phyloP scores from a whole-genome alignment of 306 rosid species.

The Cicer bijugum region DNA sequence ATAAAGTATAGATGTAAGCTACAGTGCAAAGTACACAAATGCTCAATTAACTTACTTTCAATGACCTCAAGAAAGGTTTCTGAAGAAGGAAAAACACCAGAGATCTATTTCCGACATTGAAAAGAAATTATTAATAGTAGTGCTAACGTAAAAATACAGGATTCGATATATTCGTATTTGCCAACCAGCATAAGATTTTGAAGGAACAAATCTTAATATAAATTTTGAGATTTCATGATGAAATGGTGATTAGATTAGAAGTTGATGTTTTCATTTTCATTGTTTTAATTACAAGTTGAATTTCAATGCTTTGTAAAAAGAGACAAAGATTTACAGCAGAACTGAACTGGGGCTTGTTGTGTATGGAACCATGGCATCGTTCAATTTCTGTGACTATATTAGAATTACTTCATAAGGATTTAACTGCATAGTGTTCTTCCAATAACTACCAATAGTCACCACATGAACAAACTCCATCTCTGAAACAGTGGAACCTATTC shows the following conservation, averaged over 20 bases:
- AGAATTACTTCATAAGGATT: conserved; percentile 11
- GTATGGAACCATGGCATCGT: conserved; percentile 7
- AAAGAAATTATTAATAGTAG: too few relatives aligned
- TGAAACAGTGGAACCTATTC: conserved; percentile 88
- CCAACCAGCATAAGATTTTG: too few relatives aligned
- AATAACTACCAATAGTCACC: conserved; percentile 89
- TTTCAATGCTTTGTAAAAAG: conserved; percentile 24
- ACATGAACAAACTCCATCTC: conserved; percentile 81
- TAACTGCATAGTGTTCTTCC: conserved; percentile 26
- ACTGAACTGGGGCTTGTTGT: not conserved
- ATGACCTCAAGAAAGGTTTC: too few relatives aligned
- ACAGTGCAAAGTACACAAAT: too few relatives aligned
- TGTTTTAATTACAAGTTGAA: not conserved
- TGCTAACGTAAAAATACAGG: too few relatives aligned
- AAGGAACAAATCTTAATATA: too few relatives aligned
- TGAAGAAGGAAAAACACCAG: too few relatives aligned
- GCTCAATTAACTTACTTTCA: too few relatives aligned
- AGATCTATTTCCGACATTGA: too few relatives aligned
- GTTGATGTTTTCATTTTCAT: not conserved
- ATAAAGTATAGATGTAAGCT: too few relatives aligned
- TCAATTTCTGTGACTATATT: conserved; percentile 30
- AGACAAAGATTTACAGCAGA: conserved; percentile 21
- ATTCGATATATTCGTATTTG: too few relatives aligned
- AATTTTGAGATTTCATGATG: too few relatives aligned
- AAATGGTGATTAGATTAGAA: not conserved